Conservation (phyloP, 306 rosid species). For the Quercus suber region DNA sequence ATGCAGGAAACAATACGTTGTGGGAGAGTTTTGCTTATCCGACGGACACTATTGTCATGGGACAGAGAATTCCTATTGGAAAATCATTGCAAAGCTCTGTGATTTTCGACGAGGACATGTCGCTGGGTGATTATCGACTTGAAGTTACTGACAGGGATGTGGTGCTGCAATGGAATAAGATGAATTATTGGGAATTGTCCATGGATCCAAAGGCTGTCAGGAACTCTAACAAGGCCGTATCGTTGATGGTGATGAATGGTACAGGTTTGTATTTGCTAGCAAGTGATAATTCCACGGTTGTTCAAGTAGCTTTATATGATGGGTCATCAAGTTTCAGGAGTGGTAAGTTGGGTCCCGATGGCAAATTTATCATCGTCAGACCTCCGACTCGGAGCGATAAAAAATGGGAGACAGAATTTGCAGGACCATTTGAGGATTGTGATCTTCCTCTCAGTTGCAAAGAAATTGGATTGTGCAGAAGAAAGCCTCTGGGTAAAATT, state of each 20-base stretch:
- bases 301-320: slow-evolving; percentile 36
- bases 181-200: slow-evolving; percentile 71
- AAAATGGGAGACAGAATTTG: slow-evolving; percentile 55
- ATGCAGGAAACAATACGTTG: slow-evolving; percentile 50
- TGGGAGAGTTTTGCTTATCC: slow-evolving; percentile 88
- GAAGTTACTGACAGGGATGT: slow-evolving; percentile 50
- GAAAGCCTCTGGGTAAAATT: slow-evolving; percentile 24
- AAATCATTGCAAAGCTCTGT: slow-evolving; percentile 39
- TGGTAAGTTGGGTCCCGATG: slow-evolving; percentile 57
- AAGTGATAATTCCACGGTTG: slow-evolving; percentile 39
- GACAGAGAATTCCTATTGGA: slow-evolving; percentile 56
- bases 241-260: slow-evolving; percentile 50
- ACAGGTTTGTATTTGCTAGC: slow-evolving; percentile 63
- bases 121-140: slow-evolving; percentile 44
- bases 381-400: slow-evolving; percentile 38
- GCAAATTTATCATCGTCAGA: slow-evolving; percentile 58
- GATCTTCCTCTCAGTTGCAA: slow-evolving; percentile 66
- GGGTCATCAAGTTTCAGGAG: slow-evolving; percentile 40
- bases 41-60: slow-evolving; percentile 73
- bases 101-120: slow-evolving; percentile 34
- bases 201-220: slow-evolving; percentile 33
- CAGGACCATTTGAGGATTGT: slow-evolving; percentile 57
- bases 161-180: slow-evolving; percentile 64
- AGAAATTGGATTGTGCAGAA: slow-evolving; percentile 54
- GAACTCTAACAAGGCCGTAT: slow-evolving; percentile 36